phyloP scores from a whole-genome alignment of 306 rosid genomes.

The Begonia peltatifolia region DNA sequence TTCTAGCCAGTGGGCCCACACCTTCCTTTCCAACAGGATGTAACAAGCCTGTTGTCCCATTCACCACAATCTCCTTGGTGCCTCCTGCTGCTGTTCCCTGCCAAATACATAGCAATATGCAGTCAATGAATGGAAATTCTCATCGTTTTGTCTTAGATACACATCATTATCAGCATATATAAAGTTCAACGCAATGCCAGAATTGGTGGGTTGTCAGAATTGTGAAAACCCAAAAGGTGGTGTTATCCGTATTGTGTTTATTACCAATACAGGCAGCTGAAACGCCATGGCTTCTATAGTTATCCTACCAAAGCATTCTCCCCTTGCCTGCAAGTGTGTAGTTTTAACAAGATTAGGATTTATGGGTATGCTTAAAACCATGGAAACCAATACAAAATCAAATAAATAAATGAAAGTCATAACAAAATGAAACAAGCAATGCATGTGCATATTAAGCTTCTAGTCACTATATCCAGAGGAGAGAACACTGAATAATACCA shows the following conservation, averaged over 20 bases:
- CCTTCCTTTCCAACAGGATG: conserved; percentile 79
- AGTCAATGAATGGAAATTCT: no score
- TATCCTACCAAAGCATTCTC: conserved; percentile 33
- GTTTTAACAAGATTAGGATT: neutral
- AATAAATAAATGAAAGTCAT: no score
- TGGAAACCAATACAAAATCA: neutral
- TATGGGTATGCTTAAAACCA: conserved; percentile 1
- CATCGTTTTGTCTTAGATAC: no score
- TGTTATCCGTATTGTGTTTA: no score
- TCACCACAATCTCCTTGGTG: conserved; percentile 79
- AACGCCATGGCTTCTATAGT: conserved; percentile 83
- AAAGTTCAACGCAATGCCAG: no score
- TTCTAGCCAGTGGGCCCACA: conserved; percentile 43
- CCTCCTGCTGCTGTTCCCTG: conserved; percentile 96
- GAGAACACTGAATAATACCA: no score
- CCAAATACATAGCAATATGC: neutral
- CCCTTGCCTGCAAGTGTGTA: conserved; percentile 33
- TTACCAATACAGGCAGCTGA: conserved; percentile 78
- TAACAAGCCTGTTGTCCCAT: conserved; percentile 68
- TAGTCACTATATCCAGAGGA: no score
- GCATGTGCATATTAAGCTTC: neutral
- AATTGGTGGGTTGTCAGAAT: no score
- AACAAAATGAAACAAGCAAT: neutral
- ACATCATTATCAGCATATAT: no score
- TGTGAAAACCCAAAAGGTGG: no score